Percentiles rank a stretch among this genome's conserved stretches.
Conservation (phyloP, 306 rosid species). For the Cercis canadensis region DNA sequence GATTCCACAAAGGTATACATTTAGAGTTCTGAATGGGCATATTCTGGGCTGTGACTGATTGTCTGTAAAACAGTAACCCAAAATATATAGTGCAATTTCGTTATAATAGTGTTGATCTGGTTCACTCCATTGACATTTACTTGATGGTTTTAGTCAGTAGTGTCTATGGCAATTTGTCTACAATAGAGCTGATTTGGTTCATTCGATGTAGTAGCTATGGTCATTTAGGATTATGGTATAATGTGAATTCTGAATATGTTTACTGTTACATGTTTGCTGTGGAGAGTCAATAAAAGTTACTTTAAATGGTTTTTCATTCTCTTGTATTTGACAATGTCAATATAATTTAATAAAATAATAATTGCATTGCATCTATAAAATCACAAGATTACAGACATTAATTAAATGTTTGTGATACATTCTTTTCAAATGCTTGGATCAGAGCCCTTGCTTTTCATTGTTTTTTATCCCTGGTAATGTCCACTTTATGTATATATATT, state of each 20-base stretch:
- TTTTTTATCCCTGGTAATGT: no score
- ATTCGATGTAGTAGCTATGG: constrained; percentile 14
- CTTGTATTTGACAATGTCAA: no score
- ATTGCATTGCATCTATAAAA: no score
- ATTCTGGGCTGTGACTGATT: constrained; percentile 11
- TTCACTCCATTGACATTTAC: constrained; percentile 20
- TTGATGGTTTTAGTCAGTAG: neutral
- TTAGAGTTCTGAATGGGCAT: constrained; percentile 29
- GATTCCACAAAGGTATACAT: constrained; percentile 87
- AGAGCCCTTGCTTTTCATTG: neutral
- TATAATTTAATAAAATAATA: no score
- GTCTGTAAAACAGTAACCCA: constrained; percentile 17
- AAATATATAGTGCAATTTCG: neutral
- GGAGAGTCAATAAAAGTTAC: constrained; percentile 3
- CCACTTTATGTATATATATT: neutral
- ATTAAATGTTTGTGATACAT: no score
- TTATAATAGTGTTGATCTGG: constrained; percentile 12
- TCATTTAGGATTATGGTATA: constrained; percentile 23
- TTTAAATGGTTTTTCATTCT: neutral
- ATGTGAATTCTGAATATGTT: constrained; percentile 11
- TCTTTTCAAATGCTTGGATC: no score
- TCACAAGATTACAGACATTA: no score
- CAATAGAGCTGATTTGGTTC: constrained; percentile 16
- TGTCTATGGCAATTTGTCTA: neutral
- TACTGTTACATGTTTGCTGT: no score